Evolutionary conservation across 1,284 basidiomycete genomes (phyloP), one percentile per base, ranked within the genome.

Genomic region (Marasmius oreades): DNA sequence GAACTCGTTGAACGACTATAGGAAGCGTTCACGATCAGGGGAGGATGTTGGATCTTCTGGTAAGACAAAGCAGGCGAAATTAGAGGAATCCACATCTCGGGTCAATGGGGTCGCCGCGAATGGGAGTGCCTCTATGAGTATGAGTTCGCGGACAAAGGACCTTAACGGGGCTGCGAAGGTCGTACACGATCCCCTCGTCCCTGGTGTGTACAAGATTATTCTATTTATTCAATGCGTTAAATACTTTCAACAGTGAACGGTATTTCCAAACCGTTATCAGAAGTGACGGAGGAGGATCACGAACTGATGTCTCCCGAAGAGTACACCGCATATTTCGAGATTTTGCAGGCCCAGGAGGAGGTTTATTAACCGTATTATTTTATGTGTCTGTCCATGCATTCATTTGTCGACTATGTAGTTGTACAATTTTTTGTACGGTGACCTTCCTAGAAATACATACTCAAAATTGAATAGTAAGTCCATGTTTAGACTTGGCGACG

Each of bases 261-360:
- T n/a, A 70, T 75, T 55, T 77, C 81, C 5, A 81, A 88, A 58
- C 75, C 79, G 14, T 86, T 86, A 66, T 89, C 86, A n/a, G 73
- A 80, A 60, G 80, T 92, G 50, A 91, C 87, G 10, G 90, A 92
- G 64, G 90, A 90, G 62, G 85, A 92, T 64, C 87, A 92, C 63
- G 89, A 91, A 52, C 67, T 85, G 64, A 92, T 92, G 90, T 90
- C 88, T 10, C 84, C 88, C 7, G 90, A 92, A 53, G 90, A 92
- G 69, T 92, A 92, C 66, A 84, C 83, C n/a, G 79, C 82, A 24
- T 92, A 83, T 72, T 91, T 86, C 65, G 83, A 88, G 63, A 74
- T 89, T 52, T 71, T 83, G 63, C 78, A 80, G 67, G 70, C 75
- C 47, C 72, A 66, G 52, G 58, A 59, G 39, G 46, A 24, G 34